These are phyloP conservation scores for Myxozyma nipponensis DNA, from an alignment of 805 yeast species.

Conservation along the genomic window DNA sequence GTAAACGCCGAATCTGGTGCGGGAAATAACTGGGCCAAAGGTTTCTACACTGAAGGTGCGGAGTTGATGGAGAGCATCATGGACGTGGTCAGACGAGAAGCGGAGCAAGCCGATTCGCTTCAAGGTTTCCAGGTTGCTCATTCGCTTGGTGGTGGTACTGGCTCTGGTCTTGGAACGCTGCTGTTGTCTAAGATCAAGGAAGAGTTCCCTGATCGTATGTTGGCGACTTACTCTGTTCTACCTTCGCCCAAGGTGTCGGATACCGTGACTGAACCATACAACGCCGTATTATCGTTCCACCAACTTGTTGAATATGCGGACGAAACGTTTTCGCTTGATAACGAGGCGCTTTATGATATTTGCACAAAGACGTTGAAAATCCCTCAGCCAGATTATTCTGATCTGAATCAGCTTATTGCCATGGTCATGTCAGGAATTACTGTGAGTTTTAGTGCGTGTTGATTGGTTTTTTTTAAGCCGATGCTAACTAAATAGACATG, in stretches of 20 bases:
- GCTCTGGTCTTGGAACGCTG: constrained; percentile 94
- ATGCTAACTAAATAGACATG: constrained; percentile 48
- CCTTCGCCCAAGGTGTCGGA: constrained; percentile 90
- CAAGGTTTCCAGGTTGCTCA: constrained; percentile 93
- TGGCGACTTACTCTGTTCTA: constrained; percentile 90
- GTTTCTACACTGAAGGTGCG: constrained; percentile 95
- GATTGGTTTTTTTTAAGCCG: background rate
- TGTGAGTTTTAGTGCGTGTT: background rate
- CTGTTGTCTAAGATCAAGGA: constrained; percentile 81
- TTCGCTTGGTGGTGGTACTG: constrained; percentile 89
- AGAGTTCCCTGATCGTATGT: constrained; percentile 93
- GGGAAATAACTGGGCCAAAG: constrained; percentile 96
- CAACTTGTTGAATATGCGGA: constrained; percentile 88
- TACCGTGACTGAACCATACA: constrained; percentile 93
- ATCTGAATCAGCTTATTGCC: constrained; percentile 77
- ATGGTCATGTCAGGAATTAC: constrained; percentile 95
- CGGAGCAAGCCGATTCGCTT: constrained; percentile 85
- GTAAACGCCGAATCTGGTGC: constrained; percentile 90
- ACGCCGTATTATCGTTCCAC: constrained; percentile 85
- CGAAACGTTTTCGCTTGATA: constrained; percentile 93
- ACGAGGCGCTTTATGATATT: constrained; percentile 87
- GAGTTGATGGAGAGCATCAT: constrained; percentile 85
- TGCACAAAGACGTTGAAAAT: constrained; percentile 82
- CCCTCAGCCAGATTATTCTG: constrained; percentile 71
- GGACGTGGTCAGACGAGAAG: constrained; percentile 90